Evolutionary conservation across 768 basidiomycete species (phyloP), one percentile per base, ranked within the genome.

Genomic region (Podaxis sp.): DNA sequence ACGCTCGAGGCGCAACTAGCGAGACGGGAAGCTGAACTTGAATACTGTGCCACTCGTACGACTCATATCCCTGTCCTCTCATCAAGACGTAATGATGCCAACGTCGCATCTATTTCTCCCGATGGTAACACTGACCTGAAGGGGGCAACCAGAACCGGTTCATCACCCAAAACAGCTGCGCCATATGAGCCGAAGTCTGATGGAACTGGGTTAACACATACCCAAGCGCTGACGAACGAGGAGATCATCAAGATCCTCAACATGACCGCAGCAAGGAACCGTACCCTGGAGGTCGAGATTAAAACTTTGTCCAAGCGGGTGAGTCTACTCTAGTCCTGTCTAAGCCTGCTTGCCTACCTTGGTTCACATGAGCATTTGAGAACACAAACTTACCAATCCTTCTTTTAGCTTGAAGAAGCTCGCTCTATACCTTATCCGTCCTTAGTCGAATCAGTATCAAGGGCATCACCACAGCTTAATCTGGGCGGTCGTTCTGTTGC

Each of bases 1-100:
- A 71, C 74, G 17, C 75, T 89, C 2, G 78, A 82, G 61, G 85
- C 86, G 0, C 80, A 81, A 69, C 69, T 89, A 4, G 83, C 85
- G 0, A 79, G 81, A 4, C 76, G 85, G n/a, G 87, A 88, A 51
- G 80, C 80, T 0, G 83, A 87, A 65, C 74, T 88, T 4, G 83
- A 84, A 66, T 67, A 68, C 2, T 74, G 70, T 60, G 63, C 76
- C 15, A 63, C 65, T 36, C 63, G 65, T 46, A 57, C 44, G 53
- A 38, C 30, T 55, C 42, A 46, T 48, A n/a, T 26, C 19, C 57
- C 65, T 19, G n/a, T 24, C 17, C 36, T 49, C 26, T 48, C 48
- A 57, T 66, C 15, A 64, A 13, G 42, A 48, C 51, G 60, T 63
- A 56, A 42, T 55, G 54, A 40, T 52, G 44, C 12, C 26, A 53